Evolutionary conservation across 139 green algal genomes (phyloP).

Genomic region (Chlamydomonas sphaeroides): DNA sequence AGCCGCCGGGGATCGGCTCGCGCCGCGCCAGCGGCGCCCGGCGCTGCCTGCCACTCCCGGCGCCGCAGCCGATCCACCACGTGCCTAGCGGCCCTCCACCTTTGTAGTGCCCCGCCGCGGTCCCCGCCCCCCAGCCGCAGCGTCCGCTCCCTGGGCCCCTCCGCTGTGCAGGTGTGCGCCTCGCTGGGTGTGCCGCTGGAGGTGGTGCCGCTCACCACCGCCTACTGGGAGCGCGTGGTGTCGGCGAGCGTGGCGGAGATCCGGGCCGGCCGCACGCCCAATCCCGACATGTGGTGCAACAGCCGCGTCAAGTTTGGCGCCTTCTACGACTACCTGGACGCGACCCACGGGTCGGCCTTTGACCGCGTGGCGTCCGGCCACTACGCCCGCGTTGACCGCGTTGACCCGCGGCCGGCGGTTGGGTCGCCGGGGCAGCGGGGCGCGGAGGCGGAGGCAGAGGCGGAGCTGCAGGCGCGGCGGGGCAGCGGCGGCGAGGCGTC

Average conservation of each 20-base stretch:
- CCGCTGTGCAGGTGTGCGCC: slow-evolving; percentile 72
- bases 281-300: slow-evolving; percentile 99
- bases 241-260: slow-evolving; percentile 87
- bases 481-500: neutral
- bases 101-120: too few species aligned
- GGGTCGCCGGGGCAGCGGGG: too few species aligned
- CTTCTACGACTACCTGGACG: slow-evolving; percentile 87
- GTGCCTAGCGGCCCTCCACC: too few species aligned
- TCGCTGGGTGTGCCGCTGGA: slow-evolving; percentile 76
- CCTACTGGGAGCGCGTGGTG: slow-evolving; percentile 96
- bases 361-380: slow-evolving; percentile 51
- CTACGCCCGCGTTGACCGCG: slow-evolving; percentile 50
- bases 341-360: slow-evolving; percentile 42
- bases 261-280: slow-evolving; percentile 90
- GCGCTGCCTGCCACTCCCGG: too few species aligned
- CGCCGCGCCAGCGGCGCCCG: too few species aligned
- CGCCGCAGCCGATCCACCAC: too few species aligned
- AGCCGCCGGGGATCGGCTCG: too few species aligned
- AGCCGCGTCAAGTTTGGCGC: slow-evolving; percentile 76
- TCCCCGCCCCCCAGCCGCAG: too few species aligned
- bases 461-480: neutral
- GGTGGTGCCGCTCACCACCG: slow-evolving; percentile 80
- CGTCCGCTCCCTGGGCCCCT: neutral
- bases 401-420: neutral
- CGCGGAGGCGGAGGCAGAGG: neutral